phyloP scores from a whole-genome alignment of 2,329 filamentous ascomycete genomes.

The Pezicula neosporulosa region DNA sequence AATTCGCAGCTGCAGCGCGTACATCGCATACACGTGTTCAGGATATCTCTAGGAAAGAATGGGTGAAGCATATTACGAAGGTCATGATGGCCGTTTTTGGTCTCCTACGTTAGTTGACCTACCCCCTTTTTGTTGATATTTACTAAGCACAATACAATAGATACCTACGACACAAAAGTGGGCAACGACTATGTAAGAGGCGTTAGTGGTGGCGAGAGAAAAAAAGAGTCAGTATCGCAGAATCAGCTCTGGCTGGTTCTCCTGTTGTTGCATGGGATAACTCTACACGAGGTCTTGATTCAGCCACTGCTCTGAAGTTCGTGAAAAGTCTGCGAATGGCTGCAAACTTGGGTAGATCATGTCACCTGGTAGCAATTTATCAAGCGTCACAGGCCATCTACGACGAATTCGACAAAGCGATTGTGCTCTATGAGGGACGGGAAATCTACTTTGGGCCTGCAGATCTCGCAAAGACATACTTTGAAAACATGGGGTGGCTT shows the following conservation, averaged over 20 bases:
- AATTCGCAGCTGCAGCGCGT: conserved; percentile 70
- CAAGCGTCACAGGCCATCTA: conserved; percentile 70
- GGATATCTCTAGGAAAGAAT: conserved; percentile 54
- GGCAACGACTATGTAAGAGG: conserved; percentile 71
- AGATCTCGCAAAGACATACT: conserved; percentile 64
- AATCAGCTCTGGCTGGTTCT: conserved; percentile 45
- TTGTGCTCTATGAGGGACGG: conserved; percentile 64
- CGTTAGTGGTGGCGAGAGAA: conserved; percentile 67
- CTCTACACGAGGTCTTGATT: conserved; percentile 66
- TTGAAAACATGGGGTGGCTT: conserved; percentile 68
- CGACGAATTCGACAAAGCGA: conserved; percentile 66
- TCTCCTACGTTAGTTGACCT: too few species aligned
- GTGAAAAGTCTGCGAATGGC: conserved; percentile 62
- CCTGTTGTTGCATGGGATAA: conserved; percentile 35
- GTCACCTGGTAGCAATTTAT: conserved; percentile 67
- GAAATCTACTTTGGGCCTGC: conserved; percentile 72
- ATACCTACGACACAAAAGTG: conserved; percentile 70
- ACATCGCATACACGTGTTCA: conserved; percentile 59
- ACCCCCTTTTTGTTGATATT: too few species aligned
- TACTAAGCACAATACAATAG: too few species aligned
- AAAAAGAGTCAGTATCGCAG: conserved; percentile 63
- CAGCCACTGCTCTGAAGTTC: conserved; percentile 71
- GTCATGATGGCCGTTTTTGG: conserved; percentile 71
- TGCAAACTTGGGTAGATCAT: conserved; percentile 60
- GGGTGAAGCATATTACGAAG: conserved; percentile 37